phyloP scores from a whole-genome alignment of 768 basidiomycete species.

The Macrolepiota dolichaula region DNA sequence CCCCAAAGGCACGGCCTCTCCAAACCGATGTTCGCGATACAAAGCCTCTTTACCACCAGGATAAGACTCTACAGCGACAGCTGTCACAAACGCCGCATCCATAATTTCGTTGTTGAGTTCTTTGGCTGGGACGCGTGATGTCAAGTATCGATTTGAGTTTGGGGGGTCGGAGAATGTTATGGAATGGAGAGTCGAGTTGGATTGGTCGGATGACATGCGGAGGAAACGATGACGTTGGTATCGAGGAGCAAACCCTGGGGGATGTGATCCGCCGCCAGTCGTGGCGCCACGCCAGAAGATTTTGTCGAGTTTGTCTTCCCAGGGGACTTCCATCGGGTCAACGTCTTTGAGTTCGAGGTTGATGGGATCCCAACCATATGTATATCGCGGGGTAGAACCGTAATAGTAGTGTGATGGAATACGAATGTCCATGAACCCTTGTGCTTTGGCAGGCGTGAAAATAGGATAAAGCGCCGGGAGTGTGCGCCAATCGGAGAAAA shows the following conservation, averaged over 20 bases:
- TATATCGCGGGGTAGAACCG: constrained; percentile 74
- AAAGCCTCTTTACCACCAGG: constrained; percentile 69
- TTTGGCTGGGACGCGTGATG: constrained; percentile 2
- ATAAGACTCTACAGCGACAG: constrained; percentile 63
- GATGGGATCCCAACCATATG: constrained; percentile 87
- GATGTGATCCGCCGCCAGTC: constrained; percentile 89
- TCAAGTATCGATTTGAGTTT: constrained; percentile 9
- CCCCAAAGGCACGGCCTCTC: constrained; percentile 69
- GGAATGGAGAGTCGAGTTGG: constrained; percentile 42
- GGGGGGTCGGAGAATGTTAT: constrained; percentile 16
- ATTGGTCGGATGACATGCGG: constrained; percentile 65
- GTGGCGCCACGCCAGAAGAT: constrained; percentile 97
- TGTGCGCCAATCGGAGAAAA: constrained; percentile 95
- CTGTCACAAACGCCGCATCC: constrained; percentile 81
- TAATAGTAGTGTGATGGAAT: constrained; percentile 98
- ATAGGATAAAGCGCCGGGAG: constrained; percentile 89
- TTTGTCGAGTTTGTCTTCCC: constrained; percentile 84
- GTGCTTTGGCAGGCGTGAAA: constrained; percentile 86
- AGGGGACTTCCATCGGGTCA: constrained; percentile 84
- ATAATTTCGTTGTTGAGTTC: constrained; percentile 71
- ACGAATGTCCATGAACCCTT: constrained; percentile 84
- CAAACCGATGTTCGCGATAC: constrained; percentile 59
- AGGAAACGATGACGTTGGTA: constrained; percentile 89
- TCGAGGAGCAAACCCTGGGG: constrained; percentile 74
- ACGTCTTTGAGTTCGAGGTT: constrained; percentile 69